Base-by-base conservation (phyloP, 495 filamentous ascomycete genomes). In the Xylaria castorea region DNA sequence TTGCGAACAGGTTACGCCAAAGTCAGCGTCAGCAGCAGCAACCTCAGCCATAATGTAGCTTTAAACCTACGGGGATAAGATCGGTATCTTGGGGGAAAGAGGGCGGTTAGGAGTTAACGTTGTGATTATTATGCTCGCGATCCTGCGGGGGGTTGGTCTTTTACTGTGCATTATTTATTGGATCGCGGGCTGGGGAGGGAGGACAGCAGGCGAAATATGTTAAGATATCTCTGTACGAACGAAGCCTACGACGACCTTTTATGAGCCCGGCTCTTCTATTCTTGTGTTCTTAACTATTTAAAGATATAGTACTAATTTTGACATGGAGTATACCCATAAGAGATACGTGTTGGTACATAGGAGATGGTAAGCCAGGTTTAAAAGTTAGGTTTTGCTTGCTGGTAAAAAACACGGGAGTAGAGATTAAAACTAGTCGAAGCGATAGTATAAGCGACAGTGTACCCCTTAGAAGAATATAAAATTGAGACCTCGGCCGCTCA, bases 1-100 rank as follows among this genome's bases (percentile, higher is more conserved):
- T 78, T 27, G 53, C 65, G 11, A 50, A 48, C 16, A 67, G 61
- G 50, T 18, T 77, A 46, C 51, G 64, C 20, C 36, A 27, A 8
- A 67, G 70, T 22, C 55, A 62, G 70, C 30, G 51, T 40, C 63
- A 44, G 32, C 20, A 55, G 18, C 61, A 50, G 12, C n/a, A 60
- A 22, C 38, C 48, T 38, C 27, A 64, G 58, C 20, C 68, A 22
- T 40, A 63, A 64, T 38, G 34, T 20, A 9, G 32, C 34, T 16
- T 36, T 40, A 18, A 38, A 60, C 30, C 32, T 61, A 61, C 32
- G 18, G 58, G 58, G 58, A 38, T 40, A 20, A 25, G 34, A 64
- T 57, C 9, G 46, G 60, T 46, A 57, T 57, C 8, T 11, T 38
- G 57, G 14, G 36, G 30, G 9, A 62, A 64, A 36, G 22, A 3